Evolutionary conservation across 139 green algal genomes (phyloP).

Genomic region (Tetraselmis chui): DNA sequence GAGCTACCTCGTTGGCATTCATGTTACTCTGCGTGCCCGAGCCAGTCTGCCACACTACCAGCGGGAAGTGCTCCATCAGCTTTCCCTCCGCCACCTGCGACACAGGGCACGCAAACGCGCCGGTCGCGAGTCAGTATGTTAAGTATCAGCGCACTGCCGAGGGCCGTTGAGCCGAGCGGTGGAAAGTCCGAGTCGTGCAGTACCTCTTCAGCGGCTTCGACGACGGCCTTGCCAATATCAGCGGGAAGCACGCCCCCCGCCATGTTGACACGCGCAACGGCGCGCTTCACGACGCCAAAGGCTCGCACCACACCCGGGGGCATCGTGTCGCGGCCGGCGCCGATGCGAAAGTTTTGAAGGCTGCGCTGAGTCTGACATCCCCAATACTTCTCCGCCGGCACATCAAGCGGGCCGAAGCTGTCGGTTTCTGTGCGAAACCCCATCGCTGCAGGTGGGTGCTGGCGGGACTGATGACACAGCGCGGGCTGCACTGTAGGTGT

Average conservation of each 20-base stretch:
- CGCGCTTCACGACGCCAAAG: constrained; percentile 89
- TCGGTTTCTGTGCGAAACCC: constrained; percentile 57
- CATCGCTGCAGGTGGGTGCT: no score
- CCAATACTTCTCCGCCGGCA: constrained; percentile 89
- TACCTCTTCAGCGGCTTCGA: no score
- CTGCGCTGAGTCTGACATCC: constrained; percentile 94
- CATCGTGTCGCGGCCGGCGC: constrained; percentile 79
- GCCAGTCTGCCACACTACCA: constrained; percentile 93
- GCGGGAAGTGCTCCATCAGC: constrained; percentile 84
- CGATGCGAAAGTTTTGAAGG: constrained; percentile 95
- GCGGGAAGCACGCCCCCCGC: not conserved
- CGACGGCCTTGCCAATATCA: constrained; percentile 6
- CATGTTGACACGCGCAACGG: constrained; percentile 57
- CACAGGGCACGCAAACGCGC: constrained; percentile 22
- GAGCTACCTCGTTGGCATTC: constrained; percentile 97
- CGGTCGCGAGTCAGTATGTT: no score
- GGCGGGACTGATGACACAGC: no score
- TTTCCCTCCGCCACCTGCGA: constrained; percentile 75
- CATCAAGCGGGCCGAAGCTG: constrained; percentile 78
- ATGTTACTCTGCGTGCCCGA: constrained; percentile 93
- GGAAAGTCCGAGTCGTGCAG: no score
- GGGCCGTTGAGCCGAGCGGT: no score
- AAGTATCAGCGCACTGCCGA: no score
- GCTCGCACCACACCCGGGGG: constrained; percentile 81
- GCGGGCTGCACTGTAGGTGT: no score